Evolutionary conservation across 352 stramenopile genomes (phyloP).

Genomic region (Globisporangium echinulatum): DNA sequence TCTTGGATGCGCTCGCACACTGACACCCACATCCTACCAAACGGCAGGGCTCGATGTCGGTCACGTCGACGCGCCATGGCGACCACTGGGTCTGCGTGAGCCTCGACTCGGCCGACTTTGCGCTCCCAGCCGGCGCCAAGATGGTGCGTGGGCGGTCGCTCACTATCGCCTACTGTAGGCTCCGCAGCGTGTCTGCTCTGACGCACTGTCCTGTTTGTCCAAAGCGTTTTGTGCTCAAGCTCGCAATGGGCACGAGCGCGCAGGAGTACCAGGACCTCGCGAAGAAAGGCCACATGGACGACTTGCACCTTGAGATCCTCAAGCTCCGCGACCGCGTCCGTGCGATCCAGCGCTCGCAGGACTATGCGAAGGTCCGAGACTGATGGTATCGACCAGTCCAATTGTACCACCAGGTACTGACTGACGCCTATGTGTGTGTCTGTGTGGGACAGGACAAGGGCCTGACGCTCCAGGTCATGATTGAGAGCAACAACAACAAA

Average conservation of each 20-base stretch:
- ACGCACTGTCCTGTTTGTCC: not conserved
- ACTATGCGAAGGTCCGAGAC: slow-evolving; percentile 69
- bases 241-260: slow-evolving; percentile 63
- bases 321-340: slow-evolving; percentile 76
- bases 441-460: slow-evolving; percentile 46
- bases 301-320: slow-evolving; percentile 70
- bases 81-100: slow-evolving; percentile 73
- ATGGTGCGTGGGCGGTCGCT: slow-evolving; percentile 35
- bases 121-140: slow-evolving; percentile 40
- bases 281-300: slow-evolving; percentile 81
- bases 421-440: not conserved
- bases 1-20: not conserved
- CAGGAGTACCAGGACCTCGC: slow-evolving; percentile 79
- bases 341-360: slow-evolving; percentile 75
- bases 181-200: not conserved
- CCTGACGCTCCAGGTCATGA: slow-evolving; percentile 54
- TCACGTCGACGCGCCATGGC: slow-evolving; percentile 60
- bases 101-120: slow-evolving; percentile 59
- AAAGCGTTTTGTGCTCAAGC: slow-evolving; percentile 60
- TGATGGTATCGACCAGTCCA: no score
- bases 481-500: slow-evolving; percentile 73
- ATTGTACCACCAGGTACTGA: no score
- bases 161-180: no score
- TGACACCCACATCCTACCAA: not conserved
- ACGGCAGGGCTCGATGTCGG: slow-evolving; percentile 48